Evolutionary conservation across 441 rosid genomes (phyloP).

Genomic region (Sinapis alba): DNA sequence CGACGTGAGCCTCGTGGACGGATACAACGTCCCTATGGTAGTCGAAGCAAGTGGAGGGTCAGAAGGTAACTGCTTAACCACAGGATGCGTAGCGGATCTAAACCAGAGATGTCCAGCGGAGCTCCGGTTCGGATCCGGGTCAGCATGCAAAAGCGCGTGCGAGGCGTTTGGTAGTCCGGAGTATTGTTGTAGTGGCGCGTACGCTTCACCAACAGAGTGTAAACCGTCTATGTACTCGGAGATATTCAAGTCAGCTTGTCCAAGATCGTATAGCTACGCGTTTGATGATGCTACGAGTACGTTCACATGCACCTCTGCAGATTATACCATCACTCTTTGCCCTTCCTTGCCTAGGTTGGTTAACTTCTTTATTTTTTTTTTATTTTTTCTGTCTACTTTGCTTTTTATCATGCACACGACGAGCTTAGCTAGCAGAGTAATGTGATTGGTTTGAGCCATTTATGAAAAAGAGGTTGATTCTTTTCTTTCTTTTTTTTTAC

Average conservation of each 20-base stretch:
- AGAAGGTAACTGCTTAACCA: constrained; percentile 56
- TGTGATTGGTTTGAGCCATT: constrained; percentile 38
- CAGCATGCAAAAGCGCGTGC: constrained; percentile 85
- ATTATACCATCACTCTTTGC: constrained; percentile 82
- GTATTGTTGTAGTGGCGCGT: constrained; percentile 70
- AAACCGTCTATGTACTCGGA: constrained; percentile 66
- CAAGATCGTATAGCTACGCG: constrained; percentile 70
- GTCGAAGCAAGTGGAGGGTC: constrained; percentile 66
- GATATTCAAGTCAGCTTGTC: constrained; percentile 67
- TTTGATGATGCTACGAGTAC: constrained; percentile 76
- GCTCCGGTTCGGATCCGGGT: constrained; percentile 60
- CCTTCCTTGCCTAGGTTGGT: constrained; percentile 56
- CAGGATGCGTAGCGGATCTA: constrained; percentile 74
- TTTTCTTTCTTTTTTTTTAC: constrained; percentile 19
- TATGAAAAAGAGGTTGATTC: constrained; percentile 24
- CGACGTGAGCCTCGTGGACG: constrained; percentile 95
- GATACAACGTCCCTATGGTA: constrained; percentile 91
- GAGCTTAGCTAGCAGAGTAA: constrained; percentile 43
- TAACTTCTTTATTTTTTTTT: background rate
- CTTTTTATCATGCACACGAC: constrained; percentile 35
- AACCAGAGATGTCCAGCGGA: constrained; percentile 81
- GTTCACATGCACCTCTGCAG: constrained; percentile 76
- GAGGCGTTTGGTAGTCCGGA: constrained; percentile 65
- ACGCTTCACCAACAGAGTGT: constrained; percentile 56
- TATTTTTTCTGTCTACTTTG: background rate